A percentile compares a stretch with the other conserved stretches of the same genome.
These are phyloP conservation scores for Neofusicoccum umdonicola DNA, from an alignment of 2,329 filamentous ascomycete species.

Conservation along the genomic window DNA sequence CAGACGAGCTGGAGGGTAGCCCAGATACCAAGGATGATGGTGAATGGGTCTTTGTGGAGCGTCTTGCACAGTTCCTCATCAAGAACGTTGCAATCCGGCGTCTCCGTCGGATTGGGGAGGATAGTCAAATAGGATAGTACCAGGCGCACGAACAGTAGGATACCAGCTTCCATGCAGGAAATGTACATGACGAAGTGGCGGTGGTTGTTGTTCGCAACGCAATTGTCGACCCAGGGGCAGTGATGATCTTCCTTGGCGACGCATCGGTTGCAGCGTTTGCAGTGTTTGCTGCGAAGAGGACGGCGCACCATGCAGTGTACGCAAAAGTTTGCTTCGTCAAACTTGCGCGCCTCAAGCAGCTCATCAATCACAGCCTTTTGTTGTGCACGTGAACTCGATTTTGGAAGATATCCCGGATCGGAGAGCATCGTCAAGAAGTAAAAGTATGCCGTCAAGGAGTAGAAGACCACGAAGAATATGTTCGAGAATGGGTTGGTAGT, in stretches of 20 bases:
- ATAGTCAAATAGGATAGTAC: constrained; percentile 65
- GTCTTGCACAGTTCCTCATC: constrained; percentile 72
- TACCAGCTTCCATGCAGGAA: constrained; percentile 70
- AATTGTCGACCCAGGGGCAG: constrained; percentile 98
- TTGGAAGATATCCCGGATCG: constrained; percentile 91
- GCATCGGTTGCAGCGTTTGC: constrained; percentile 84
- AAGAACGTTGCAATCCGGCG: constrained; percentile 65
- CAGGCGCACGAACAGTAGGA: constrained; percentile 69
- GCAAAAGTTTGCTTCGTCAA: constrained; percentile 92
- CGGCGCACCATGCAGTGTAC: constrained; percentile 91
- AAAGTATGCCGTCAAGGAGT: constrained; percentile 74
- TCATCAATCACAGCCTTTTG: constrained; percentile 89
- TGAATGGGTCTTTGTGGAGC: constrained; percentile 79
- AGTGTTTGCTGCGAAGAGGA: constrained; percentile 93
- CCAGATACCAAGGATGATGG: constrained; percentile 77
- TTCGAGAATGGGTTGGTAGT: constrained; percentile 71
- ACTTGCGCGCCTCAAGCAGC: constrained; percentile 79
- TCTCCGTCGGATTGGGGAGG: constrained; percentile 18
- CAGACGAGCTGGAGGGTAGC: constrained; percentile 80
- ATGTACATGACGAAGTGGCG: constrained; percentile 94
- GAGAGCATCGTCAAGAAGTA: constrained; percentile 81
- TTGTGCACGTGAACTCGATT: constrained; percentile 81
- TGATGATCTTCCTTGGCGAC: constrained; percentile 97
- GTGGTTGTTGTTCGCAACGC: constrained; percentile 92
- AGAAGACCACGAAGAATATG: constrained; percentile 66